phyloP scores from a whole-genome alignment of 805 yeast species.

The Starmerella stellata region DNA sequence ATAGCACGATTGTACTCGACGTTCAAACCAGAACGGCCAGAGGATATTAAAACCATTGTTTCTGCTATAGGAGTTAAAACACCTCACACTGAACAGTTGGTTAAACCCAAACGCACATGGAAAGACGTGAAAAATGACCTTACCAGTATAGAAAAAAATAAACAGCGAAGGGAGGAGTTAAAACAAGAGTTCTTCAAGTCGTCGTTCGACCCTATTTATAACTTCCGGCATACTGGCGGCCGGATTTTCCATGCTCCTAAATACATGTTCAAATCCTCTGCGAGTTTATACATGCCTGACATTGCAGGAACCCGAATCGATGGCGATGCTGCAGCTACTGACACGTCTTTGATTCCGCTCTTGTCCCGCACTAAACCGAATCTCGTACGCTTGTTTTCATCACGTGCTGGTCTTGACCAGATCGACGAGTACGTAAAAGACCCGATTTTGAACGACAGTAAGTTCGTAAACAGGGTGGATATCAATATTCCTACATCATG shows the following conservation, averaged over 20 bases:
- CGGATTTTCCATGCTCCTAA: constrained; percentile 69
- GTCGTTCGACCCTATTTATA: constrained; percentile 47
- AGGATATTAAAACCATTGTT: constrained; percentile 19
- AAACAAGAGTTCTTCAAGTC: constrained; percentile 48
- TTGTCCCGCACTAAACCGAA: constrained; percentile 28
- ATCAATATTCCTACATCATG: constrained; percentile 57
- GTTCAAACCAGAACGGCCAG: constrained; percentile 17
- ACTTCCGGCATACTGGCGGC: constrained; percentile 59
- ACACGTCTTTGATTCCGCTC: constrained; percentile 3
- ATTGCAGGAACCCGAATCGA: constrained; percentile 38
- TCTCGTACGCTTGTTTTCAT: constrained; percentile 47
- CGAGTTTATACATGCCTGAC: constrained; percentile 69
- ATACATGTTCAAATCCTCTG: constrained; percentile 56
- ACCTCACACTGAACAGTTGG: constrained; percentile 27
- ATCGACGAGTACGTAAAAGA: constrained; percentile 43
- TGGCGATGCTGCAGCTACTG: constrained; percentile 19
- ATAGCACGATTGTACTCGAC: constrained; percentile 7
- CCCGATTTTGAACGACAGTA: constrained; percentile 26
- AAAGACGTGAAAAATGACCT: constrained; percentile 30
- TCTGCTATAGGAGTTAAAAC: constrained; percentile 33
- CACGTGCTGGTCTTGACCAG: constrained; percentile 53
- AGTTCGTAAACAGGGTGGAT: constrained; percentile 30
- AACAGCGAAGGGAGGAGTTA: constrained; percentile 33
- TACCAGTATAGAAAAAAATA: constrained; percentile 32
- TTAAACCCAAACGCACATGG: constrained; percentile 26